phyloP scores from a whole-genome alignment of 176 grass and related monocot genomes.

The Rhipidocladum racemiflorum region DNA sequence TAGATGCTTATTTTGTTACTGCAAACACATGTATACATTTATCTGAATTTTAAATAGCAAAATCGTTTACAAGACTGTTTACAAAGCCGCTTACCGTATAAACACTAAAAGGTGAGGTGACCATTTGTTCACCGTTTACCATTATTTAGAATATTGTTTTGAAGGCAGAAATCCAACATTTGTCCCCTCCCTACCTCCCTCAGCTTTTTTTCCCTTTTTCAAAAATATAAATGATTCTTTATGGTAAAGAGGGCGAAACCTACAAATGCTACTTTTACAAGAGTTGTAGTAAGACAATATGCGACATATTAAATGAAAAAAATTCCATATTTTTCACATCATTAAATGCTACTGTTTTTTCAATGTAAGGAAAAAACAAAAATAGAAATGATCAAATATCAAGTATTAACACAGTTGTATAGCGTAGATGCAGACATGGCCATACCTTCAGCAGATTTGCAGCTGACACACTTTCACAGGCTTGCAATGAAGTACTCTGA shows the following conservation, averaged over 20 bases:
- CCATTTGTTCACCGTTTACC: no score
- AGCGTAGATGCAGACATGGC: not conserved
- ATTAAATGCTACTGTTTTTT: not conserved
- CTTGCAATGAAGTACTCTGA: slow-evolving; percentile 48
- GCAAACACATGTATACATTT: no score
- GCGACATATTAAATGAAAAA: not conserved
- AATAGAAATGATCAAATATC: not conserved
- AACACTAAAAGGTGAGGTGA: no score
- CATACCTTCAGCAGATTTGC: slow-evolving; percentile 89
- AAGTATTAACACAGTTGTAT: slow-evolving; percentile 15
- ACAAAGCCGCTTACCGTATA: no score
- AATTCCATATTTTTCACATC: not conserved
- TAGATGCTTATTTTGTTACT: no score
- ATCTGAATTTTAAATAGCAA: no score
- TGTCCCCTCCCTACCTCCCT: not conserved
- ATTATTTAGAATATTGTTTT: no score
- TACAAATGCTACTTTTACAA: not conserved
- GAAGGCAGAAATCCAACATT: slow-evolving; percentile 2
- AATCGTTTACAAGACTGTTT: no score
- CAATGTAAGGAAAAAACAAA: not conserved
- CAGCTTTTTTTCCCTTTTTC: not conserved
- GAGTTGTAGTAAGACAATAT: not conserved
- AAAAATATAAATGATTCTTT: not conserved
- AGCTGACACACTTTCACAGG: slow-evolving; percentile 55
- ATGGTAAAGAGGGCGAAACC: not conserved